Conservation (phyloP, 1,139 yeast species). For the Debaryomycetaceae sp. region DNA sequence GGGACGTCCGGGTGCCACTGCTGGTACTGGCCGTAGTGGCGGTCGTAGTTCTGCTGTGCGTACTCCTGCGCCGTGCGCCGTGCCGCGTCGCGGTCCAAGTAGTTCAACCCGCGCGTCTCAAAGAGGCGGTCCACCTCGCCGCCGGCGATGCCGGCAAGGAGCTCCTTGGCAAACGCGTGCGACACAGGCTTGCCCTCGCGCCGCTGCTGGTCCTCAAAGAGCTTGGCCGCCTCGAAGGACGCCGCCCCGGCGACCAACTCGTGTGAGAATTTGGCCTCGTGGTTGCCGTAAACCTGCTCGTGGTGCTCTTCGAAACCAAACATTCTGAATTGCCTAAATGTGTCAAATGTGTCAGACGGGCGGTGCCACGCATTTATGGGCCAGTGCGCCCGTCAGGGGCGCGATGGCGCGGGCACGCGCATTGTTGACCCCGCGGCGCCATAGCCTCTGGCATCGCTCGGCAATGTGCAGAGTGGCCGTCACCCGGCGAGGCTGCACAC, state of each 20-base stretch:
- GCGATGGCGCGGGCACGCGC: too few relatives aligned
- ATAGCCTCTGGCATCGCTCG: too few relatives aligned
- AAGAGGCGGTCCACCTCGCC: slow-evolving; percentile 32
- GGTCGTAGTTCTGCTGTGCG: slow-evolving; percentile 21
- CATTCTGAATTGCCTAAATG: slow-evolving; percentile 10
- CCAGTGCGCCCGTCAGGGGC: too few relatives aligned
- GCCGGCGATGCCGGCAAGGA: slow-evolving; percentile 28
- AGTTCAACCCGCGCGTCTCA: slow-evolving; percentile 32
- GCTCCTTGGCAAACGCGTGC: slow-evolving; percentile 28
- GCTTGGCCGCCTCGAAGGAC: slow-evolving; percentile 29
- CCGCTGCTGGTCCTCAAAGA: slow-evolving; percentile 30
- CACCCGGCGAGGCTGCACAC: too few relatives aligned
- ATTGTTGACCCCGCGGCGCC: too few relatives aligned
- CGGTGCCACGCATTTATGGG: too few relatives aligned
- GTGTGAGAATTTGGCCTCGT: slow-evolving; percentile 29
- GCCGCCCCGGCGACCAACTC: slow-evolving; percentile 34
- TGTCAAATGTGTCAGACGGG: not conserved
- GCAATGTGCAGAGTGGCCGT: too few relatives aligned
- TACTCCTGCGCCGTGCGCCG: slow-evolving; percentile 21
- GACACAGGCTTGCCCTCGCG: slow-evolving; percentile 29
- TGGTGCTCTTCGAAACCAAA: slow-evolving; percentile 29
- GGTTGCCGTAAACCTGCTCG: slow-evolving; percentile 26
- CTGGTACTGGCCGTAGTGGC: slow-evolving; percentile 24
- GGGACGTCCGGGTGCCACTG: slow-evolving; percentile 26
- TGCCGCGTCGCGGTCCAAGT: slow-evolving; percentile 25